Evolutionary conservation across 1,139 yeast genomes (phyloP), one percentile per base, ranked within the genome.

Genomic region (Lodderomyces parapsilosis): DNA sequence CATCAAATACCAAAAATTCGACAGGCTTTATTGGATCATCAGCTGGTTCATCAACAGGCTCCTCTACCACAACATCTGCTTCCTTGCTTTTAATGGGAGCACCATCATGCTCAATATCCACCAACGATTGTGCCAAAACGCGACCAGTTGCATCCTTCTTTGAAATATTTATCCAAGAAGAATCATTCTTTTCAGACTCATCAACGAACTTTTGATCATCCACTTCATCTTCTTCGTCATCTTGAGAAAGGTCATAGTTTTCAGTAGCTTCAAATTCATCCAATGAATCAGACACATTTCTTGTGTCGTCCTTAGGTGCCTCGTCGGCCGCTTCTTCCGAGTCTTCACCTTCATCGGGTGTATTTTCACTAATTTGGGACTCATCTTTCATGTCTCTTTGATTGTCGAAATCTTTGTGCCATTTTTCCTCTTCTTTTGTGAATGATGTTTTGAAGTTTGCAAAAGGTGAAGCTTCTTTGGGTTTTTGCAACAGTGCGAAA

Each of bases 1-100:
- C 57, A 36, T 47, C 53, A 38, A 44, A 50, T 2, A 39, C 37
- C 11, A 49, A 38, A 33, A 52, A 50, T 17, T 50, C 45, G 9
- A 43, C 48, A 19, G 51, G 51, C 14, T 36, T 20, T 23, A 27
- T 36, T 5, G 39, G 32, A 13, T 17, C 23, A 15, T 36, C 38
- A 8, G 25, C 27, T 31, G 36, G 11, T 8, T 38, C 24, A 17
- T 40, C 38, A 19, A 30, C 22, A 30, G 39, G 38, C 23, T 28
- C 38, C 27, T 36, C 40, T 7, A 34, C 34, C 33, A 42, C 22
- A 36, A 17, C 6, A 3, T 36, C 37, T 14, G 10, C 10, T 6
- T 18, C 38, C 8, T 24, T 13, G 4, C 6, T 31, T 3, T 36
- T n/a, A 5, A 23, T 11, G 4, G 10, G 4, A 6, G 33, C 7